Percentiles rank a stretch among this genome's conserved stretches.
These are phyloP conservation scores for Hylodesmum podocarpum DNA, from an alignment of 306 rosid species.

Conservation along the genomic window DNA sequence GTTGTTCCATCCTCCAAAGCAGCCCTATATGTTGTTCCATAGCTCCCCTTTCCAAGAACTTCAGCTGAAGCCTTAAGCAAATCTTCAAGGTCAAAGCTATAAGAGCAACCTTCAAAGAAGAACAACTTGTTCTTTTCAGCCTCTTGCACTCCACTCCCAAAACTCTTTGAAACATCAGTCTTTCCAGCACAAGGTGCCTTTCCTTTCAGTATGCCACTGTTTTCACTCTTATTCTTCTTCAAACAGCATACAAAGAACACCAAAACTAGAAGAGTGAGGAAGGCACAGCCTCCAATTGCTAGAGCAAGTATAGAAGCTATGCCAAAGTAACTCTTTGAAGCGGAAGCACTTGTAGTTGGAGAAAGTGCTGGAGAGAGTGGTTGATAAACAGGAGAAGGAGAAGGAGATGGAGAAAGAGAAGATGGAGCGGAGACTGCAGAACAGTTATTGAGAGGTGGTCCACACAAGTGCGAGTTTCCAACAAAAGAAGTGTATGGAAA, in stretches of 20 bases:
- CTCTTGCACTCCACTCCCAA: constrained; percentile 66
- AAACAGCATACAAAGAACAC: constrained; percentile 34
- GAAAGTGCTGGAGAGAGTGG: constrained; percentile 34
- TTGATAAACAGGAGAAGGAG: constrained; percentile 27
- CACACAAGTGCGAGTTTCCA: constrained; percentile 62
- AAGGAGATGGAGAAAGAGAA: constrained; percentile 16
- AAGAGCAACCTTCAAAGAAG: constrained; percentile 64
- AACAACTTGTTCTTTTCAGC: constrained; percentile 69
- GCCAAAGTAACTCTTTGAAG: constrained; percentile 41
- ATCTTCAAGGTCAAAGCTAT: constrained; percentile 67
- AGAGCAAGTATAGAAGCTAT: constrained; percentile 46
- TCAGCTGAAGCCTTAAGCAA: constrained; percentile 77
- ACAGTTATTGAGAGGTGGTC: constrained; percentile 60
- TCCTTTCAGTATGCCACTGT: constrained; percentile 39
- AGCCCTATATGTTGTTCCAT: constrained; percentile 72
- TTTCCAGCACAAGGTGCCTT: constrained; percentile 47
- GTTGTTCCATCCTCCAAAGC: constrained; percentile 64
- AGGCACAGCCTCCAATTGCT: constrained; percentile 45
- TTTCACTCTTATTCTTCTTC: constrained; percentile 31
- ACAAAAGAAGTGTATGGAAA: constrained; percentile 54
- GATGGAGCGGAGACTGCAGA: constrained; percentile 39
- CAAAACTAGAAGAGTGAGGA: constrained; percentile 41
- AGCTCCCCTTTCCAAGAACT: constrained; percentile 77
- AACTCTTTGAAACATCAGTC: constrained; percentile 55
- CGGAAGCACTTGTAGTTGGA: constrained; percentile 20